Evolutionary conservation across 2,329 filamentous ascomycete genomes (phyloP).

Genomic region (Beauveria sp.): DNA sequence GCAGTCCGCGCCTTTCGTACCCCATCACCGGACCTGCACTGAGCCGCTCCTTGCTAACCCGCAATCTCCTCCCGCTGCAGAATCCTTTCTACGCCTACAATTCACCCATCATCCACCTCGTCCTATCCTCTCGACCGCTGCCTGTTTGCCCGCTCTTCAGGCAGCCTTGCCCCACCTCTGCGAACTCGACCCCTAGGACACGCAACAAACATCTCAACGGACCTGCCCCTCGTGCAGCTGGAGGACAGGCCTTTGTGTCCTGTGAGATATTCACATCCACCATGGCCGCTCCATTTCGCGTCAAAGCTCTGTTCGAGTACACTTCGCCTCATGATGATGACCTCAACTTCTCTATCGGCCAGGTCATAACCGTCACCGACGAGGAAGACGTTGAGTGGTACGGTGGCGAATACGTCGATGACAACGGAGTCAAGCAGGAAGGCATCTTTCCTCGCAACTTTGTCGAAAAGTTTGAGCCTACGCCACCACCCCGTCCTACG

Average conservation of each 20-base stretch:
- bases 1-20: not conserved
- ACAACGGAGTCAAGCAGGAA: conserved; percentile 63
- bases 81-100: not conserved
- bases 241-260: conserved; percentile 2
- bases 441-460: conserved; percentile 96
- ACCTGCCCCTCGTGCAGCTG: not conserved
- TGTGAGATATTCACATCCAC: conserved; percentile 26
- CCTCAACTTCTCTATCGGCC: conserved; percentile 74
- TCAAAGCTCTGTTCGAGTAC: conserved; percentile 95
- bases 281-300: conserved; percentile 79
- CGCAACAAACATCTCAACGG: conserved; percentile 11
- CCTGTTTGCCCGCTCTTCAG: not conserved
- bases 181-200: conserved; percentile 5
- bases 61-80: not conserved
- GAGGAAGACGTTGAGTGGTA: conserved; percentile 95
- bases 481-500: conserved; percentile 76
- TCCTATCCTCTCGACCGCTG: not conserved
- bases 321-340: conserved; percentile 89
- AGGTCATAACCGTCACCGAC: conserved; percentile 89
- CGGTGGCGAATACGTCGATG: conserved; percentile 76
- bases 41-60: not conserved
- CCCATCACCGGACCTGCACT: not conserved
- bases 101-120: not conserved
- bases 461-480: conserved; percentile 91
- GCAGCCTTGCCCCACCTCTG: conserved; percentile 8